A percentile compares a stretch with the other conserved stretches of the same genome.
Conservation (phyloP, 192 early-diverging fungal species). For the Mortierella antarctica region DNA sequence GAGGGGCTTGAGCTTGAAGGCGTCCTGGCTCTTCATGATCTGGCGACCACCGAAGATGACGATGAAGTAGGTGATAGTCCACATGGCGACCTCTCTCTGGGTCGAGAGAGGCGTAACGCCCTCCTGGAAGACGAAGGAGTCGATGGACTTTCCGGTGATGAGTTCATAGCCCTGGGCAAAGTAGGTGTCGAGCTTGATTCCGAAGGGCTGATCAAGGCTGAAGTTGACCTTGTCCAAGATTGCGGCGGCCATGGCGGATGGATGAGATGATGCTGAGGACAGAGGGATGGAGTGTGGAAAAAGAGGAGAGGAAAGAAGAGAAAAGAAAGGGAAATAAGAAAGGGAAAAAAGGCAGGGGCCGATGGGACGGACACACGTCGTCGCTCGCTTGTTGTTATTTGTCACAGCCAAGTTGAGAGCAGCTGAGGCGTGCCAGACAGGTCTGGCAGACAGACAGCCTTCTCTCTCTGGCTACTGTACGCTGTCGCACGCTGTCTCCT, state of each 20-base stretch:
- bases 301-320: slow-evolving; percentile 12
- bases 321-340: not conserved
- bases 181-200: slow-evolving; percentile 62
- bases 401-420: not conserved
- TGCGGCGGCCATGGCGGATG: slow-evolving; percentile 37
- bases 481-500: too few species aligned
- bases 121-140: slow-evolving; percentile 57
- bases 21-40: slow-evolving; percentile 74
- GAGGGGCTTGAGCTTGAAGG: slow-evolving; percentile 73
- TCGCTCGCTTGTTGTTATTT: not conserved
- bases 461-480: too few species aligned
- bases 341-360: not conserved
- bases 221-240: slow-evolving; percentile 58
- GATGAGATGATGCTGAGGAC: slow-evolving; percentile 7
- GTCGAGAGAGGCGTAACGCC: slow-evolving; percentile 67
- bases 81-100: slow-evolving; percentile 53
- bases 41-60: slow-evolving; percentile 83
- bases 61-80: slow-evolving; percentile 73
- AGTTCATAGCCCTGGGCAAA: slow-evolving; percentile 60
- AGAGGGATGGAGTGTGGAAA: slow-evolving; percentile 7
- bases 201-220: slow-evolving; percentile 65
- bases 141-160: slow-evolving; percentile 54
- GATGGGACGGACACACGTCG: not conserved
- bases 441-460: too few species aligned
- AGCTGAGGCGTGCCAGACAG: too few species aligned